A percentile compares a stretch with the other conserved stretches of the same genome.
Conservation (phyloP, 2,329 filamentous ascomycete species). For the Pseudogymnoascus sp. region DNA sequence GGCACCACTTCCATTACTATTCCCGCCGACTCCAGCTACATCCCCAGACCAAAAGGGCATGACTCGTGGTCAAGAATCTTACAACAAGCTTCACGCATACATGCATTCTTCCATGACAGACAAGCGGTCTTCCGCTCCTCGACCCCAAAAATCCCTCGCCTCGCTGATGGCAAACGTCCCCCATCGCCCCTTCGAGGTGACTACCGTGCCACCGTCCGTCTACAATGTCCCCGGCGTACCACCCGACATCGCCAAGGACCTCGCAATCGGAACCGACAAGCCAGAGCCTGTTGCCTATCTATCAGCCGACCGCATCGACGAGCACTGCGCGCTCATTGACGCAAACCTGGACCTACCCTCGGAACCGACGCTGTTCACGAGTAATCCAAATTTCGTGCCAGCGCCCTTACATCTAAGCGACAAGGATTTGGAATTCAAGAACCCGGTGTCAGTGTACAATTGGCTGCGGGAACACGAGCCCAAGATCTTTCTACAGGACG, state of each 20-base stretch:
- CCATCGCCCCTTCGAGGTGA: conserved; percentile 16
- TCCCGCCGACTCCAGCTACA: neutral
- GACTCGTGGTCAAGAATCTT: conserved; percentile 21
- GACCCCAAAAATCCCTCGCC: conserved; percentile 25
- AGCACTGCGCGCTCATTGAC: conserved; percentile 59
- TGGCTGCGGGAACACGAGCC: conserved; percentile 85
- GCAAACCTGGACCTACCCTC: conserved; percentile 28
- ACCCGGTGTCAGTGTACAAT: conserved; percentile 89
- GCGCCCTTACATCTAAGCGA: conserved; percentile 35
- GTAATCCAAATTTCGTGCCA: conserved; percentile 29
- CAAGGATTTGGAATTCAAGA: conserved; percentile 55
- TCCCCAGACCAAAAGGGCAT: neutral
- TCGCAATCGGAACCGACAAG: conserved; percentile 38
- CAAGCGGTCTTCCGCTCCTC: conserved; percentile 10
- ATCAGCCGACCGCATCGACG: conserved; percentile 62
- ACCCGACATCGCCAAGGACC: conserved; percentile 29
- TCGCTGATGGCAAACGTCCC: conserved; percentile 21
- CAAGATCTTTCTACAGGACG: conserved; percentile 69
- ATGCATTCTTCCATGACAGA: neutral
- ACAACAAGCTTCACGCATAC: conserved; percentile 24
- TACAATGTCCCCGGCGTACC: conserved; percentile 20
- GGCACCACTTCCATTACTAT: conserved; percentile 5
- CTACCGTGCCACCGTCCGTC: conserved; percentile 25
- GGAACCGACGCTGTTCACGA: conserved; percentile 23
- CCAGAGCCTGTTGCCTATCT: conserved; percentile 59